Evolutionary conservation across 2,329 filamentous ascomycete species (phyloP).

Genomic region (Aspergillus sp.): DNA sequence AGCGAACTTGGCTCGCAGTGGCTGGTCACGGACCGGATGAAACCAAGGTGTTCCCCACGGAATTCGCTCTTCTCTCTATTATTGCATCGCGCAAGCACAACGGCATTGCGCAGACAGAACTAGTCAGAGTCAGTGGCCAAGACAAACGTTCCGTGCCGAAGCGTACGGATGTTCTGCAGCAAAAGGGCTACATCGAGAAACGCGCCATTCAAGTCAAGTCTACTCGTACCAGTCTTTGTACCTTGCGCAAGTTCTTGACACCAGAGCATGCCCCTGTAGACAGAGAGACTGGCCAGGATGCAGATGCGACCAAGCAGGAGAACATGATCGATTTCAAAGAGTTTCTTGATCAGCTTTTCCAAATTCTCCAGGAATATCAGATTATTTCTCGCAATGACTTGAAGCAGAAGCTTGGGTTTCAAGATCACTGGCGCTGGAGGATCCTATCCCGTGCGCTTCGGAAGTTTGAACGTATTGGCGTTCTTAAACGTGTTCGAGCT

Average conservation of each 20-base stretch:
- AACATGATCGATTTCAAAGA: constrained; percentile 51
- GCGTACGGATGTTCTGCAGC: constrained; percentile 58
- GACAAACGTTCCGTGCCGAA: constrained; percentile 66
- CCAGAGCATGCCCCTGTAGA: constrained; percentile 16
- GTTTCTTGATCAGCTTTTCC: constrained; percentile 53
- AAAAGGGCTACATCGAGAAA: constrained; percentile 65
- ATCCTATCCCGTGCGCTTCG: constrained; percentile 47
- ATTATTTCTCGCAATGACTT: constrained; percentile 57
- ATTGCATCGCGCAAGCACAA: constrained; percentile 57
- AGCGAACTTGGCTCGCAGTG: constrained; percentile 61
- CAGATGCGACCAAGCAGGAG: constrained; percentile 14
- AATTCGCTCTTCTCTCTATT: constrained; percentile 60
- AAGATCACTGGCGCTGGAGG: constrained; percentile 41
- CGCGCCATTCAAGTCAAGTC: constrained; percentile 50
- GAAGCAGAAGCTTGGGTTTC: constrained; percentile 49
- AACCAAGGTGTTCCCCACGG: constrained; percentile 53
- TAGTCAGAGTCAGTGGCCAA: constrained; percentile 58
- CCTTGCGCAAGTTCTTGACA: constrained; percentile 52
- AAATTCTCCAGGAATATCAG: constrained; percentile 51
- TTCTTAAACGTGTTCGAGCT: constrained; percentile 47
- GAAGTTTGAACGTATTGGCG: constrained; percentile 49
- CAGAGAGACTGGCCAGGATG: constrained; percentile 16
- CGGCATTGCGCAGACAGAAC: constrained; percentile 60
- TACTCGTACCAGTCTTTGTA: constrained; percentile 58
- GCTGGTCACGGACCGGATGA: constrained; percentile 61